A percentile compares a stretch with the other conserved stretches of the same genome.
Conservation (phyloP, 164 flowering plant species). For the Stephania japonica region DNA sequence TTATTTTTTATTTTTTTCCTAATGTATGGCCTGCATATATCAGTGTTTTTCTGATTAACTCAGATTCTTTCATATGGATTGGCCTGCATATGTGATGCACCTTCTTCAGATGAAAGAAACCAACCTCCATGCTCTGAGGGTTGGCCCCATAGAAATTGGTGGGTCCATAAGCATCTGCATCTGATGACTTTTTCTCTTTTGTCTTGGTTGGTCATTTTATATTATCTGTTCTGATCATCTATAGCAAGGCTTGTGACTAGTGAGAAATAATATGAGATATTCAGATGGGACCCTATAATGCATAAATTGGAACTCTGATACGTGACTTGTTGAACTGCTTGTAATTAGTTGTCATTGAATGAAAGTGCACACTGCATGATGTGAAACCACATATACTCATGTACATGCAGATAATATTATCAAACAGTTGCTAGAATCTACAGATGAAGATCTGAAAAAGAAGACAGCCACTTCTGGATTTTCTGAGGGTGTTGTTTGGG, state of each 20-base stretch:
- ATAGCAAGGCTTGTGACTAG: neutral
- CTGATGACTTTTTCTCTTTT: neutral
- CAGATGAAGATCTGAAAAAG: constrained; percentile 3
- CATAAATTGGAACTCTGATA: neutral
- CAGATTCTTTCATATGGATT: constrained; percentile 29
- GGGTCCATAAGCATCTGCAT: constrained; percentile 3
- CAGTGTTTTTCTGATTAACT: constrained; percentile 18
- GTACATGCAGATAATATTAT: neutral
- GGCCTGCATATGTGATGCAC: neutral
- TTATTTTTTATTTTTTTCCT: constrained; percentile 33
- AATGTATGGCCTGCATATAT: constrained; percentile 46
- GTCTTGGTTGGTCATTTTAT: neutral
- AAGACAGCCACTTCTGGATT: neutral
- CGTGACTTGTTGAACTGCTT: neutral
- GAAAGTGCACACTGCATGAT: neutral
- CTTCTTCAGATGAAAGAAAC: constrained; percentile 1
- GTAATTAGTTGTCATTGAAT: neutral
- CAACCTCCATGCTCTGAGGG: neutral
- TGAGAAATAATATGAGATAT: neutral
- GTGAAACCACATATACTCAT: neutral
- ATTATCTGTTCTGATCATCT: neutral
- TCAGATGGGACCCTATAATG: constrained; percentile 2
- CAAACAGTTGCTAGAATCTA: neutral
- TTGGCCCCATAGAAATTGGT: constrained; percentile 6
- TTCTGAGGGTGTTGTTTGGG: neutral